These are phyloP conservation scores for peach (Prunus persica) DNA, from an alignment of 306 rosid genomes.

Conservation along the genomic window DNA sequence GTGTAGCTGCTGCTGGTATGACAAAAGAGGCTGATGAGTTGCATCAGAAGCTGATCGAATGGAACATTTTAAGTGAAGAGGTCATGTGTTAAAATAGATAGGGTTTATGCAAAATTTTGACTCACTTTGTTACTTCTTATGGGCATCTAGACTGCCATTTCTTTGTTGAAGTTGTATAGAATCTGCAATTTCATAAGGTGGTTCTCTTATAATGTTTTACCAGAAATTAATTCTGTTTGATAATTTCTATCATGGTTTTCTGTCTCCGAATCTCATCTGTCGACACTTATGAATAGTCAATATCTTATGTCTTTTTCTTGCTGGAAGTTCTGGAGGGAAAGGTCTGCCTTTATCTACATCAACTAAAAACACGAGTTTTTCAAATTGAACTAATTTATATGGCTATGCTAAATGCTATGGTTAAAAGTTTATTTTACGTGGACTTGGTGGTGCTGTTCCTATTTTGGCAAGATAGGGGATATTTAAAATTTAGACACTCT, in stretches of 20 bases:
- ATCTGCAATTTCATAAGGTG: conserved; percentile 24
- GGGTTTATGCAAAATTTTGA: conserved; percentile 31
- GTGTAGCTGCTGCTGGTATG: conserved; percentile 76
- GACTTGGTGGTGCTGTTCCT: neutral
- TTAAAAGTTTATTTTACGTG: too few species aligned
- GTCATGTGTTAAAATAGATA: conserved; percentile 25
- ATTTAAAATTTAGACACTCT: neutral
- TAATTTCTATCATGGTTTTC: neutral
- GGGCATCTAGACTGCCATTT: conserved; percentile 16
- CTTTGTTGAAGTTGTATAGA: conserved; percentile 19
- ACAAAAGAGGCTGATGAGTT: conserved; percentile 64
- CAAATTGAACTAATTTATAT: neutral
- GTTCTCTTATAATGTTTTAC: conserved; percentile 15
- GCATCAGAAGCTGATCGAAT: conserved; percentile 51
- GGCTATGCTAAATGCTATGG: too few species aligned
- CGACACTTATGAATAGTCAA: neutral
- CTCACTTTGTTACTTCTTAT: conserved; percentile 12
- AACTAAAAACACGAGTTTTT: neutral
- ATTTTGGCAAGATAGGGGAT: neutral
- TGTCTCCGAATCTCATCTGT: neutral
- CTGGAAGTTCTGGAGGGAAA: neutral
- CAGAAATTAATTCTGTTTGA: neutral
- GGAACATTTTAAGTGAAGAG: conserved; percentile 49
- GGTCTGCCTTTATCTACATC: neutral
- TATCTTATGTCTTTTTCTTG: neutral